These are phyloP conservation scores for Hyphodiscus hymeniophilus DNA, from an alignment of 495 filamentous ascomycete genomes.

Conservation along the genomic window DNA sequence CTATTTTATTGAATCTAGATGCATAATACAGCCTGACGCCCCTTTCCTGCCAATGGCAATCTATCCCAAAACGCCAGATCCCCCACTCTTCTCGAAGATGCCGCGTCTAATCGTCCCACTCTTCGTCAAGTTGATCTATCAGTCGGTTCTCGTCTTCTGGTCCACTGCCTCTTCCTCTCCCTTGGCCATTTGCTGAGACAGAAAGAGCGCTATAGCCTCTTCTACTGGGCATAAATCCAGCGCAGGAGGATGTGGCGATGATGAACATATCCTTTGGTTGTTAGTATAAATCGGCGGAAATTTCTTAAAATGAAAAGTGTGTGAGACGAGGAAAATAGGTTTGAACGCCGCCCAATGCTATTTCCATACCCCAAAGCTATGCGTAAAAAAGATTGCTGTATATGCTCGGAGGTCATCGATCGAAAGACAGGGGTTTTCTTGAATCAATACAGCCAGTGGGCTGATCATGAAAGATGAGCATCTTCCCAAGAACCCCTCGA, in stretches of 20 bases:
- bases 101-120: slow-evolving; percentile 56
- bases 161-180: slow-evolving; percentile 32
- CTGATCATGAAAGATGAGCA: slow-evolving; percentile 17
- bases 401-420: neutral
- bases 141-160: slow-evolving; percentile 84
- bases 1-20: too few species aligned
- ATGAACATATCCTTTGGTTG: slow-evolving; percentile 66
- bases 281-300: slow-evolving; percentile 7
- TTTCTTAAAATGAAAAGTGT: neutral
- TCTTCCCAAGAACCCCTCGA: slow-evolving; percentile 21
- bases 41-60: neutral
- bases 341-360: neutral
- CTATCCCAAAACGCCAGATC: neutral
- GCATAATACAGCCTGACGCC: neutral
- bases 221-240: slow-evolving; percentile 52
- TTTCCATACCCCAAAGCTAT: slow-evolving; percentile 6
- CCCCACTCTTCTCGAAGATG: neutral
- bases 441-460: slow-evolving; percentile 6
- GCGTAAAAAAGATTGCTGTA: neutral
- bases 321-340: neutral
- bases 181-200: slow-evolving; percentile 29
- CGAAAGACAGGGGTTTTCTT: slow-evolving; percentile 5
- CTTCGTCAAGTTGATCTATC: slow-evolving; percentile 94
- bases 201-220: slow-evolving; percentile 56
- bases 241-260: slow-evolving; percentile 69